Evolutionary conservation across 2,329 filamentous ascomycete genomes (phyloP), one percentile per base, ranked within the genome.

Genomic region (Clonostachys chloroleuca): DNA sequence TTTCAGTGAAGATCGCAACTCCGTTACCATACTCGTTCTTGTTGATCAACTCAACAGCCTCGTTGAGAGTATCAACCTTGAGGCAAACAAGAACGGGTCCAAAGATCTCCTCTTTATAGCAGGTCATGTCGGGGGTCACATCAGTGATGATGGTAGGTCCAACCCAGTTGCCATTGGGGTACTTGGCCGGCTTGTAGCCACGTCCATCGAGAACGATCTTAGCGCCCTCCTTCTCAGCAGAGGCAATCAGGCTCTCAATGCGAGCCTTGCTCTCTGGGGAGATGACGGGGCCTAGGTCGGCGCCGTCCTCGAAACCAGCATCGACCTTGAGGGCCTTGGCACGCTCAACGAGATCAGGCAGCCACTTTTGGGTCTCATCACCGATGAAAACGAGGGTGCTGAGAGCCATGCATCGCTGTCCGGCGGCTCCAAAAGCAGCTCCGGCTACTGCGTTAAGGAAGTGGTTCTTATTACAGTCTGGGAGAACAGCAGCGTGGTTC

Each of bases 251-350:
- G 36, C 70, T 69, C 68, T 92, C 86, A 54, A 94, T 92, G 58
- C 88, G 80, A 67, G 84, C 75, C 73, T 89, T 89, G 59, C 86
- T 86, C 59, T 91, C 77, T 7, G 86, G 86, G 44, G 81, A 87
- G 68, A 92, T 92, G 56, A 94, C 87, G 20, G 89, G 88, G 18
- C 89, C 89, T 9, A 94, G 75, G 61, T 94, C 89, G n/a, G 88
- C 83, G 49, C 86, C 87, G 54, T 83, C 68, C 65, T 94, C 89
- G 60, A 94, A 94, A 5, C 89, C 89, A 57, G 86, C 89, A 62
- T 92, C 83, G 54, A 92, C 84, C 51, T 77, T 83, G 47, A 94
- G 78, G 39, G 70, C 68, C 71, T 86, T 88, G 46, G 89, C 88
- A 50, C 83, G 79, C 70, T 89, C 84, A 13, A 86, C 88, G 47